These are phyloP conservation scores for Penicillium manginii DNA, from an alignment of 495 filamentous ascomycete genomes.

Conservation along the genomic window DNA sequence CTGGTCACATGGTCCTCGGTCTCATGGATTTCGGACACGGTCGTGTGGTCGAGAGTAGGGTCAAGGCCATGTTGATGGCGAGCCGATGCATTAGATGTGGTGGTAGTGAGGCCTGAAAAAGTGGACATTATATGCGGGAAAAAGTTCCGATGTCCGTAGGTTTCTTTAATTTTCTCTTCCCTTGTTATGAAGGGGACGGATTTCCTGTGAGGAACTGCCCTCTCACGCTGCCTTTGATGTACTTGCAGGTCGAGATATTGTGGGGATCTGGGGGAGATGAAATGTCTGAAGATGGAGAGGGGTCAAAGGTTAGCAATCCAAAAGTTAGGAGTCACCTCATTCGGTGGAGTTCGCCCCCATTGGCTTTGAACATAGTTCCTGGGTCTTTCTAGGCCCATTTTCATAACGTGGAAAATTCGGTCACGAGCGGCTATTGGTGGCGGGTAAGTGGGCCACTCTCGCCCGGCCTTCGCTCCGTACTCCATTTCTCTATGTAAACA, in stretches of 20 bases:
- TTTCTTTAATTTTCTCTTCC: too few species aligned
- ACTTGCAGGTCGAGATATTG: not conserved
- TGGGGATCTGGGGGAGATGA: slow-evolving; percentile 5
- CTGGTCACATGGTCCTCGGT: slow-evolving; percentile 8
- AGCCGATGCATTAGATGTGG: slow-evolving; percentile 17
- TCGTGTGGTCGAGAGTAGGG: slow-evolving; percentile 2
- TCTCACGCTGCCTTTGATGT: not conserved
- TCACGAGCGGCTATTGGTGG: slow-evolving; percentile 11
- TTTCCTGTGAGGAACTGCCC: too few species aligned
- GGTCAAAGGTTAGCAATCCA: slow-evolving; percentile 21
- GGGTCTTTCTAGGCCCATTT: slow-evolving; percentile 13
- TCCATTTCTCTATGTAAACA: not conserved
- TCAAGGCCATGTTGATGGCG: slow-evolving; percentile 15
- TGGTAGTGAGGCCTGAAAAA: slow-evolving; percentile 15
- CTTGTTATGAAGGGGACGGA: too few species aligned
- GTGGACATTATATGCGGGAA: slow-evolving; percentile 29
- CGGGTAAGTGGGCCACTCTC: slow-evolving; percentile 2
- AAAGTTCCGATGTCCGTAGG: too few species aligned
- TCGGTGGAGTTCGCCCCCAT: slow-evolving; percentile 20
- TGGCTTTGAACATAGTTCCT: slow-evolving; percentile 15
- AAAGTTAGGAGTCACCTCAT: slow-evolving; percentile 15
- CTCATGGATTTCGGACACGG: slow-evolving; percentile 7
- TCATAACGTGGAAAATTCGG: slow-evolving; percentile 7
- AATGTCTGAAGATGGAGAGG: slow-evolving; percentile 4
- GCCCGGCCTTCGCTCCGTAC: not conserved